Conservation (phyloP, 345 rosid genomes). For the Diplotaxis tenuifolia region DNA sequence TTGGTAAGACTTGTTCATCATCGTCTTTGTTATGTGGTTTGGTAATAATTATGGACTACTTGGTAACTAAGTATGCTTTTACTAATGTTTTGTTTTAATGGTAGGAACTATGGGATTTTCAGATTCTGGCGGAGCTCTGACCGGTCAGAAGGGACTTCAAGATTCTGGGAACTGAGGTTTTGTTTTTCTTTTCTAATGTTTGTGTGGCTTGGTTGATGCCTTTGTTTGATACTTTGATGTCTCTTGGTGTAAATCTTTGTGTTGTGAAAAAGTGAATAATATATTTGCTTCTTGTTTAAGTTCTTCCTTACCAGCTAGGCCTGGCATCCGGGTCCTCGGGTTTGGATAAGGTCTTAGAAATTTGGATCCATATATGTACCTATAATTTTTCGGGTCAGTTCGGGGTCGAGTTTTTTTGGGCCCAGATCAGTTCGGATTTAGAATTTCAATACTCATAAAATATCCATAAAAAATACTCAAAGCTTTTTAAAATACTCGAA, state of each 20-base stretch:
- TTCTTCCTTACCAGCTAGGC: neutral
- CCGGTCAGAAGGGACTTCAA: neutral
- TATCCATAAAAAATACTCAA: no score
- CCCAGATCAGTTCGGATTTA: no score
- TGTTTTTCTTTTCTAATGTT: conserved; percentile 8
- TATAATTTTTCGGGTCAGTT: no score
- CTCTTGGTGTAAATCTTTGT: neutral
- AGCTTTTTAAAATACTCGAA: no score
- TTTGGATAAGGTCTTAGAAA: no score
- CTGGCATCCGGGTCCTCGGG: no score
- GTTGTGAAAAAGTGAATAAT: neutral
- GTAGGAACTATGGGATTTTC: conserved; percentile 26
- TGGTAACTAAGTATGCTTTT: neutral
- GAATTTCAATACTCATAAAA: no score
- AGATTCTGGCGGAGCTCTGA: conserved; percentile 16
- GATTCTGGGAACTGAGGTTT: conserved; percentile 19
- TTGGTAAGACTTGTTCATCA: conserved; percentile 16
- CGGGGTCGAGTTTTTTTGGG: no score
- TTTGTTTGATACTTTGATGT: neutral
- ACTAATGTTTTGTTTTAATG: neutral
- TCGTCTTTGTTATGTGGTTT: neutral
- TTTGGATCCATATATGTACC: no score
- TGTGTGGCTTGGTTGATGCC: neutral
- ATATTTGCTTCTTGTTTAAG: neutral
- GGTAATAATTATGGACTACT: neutral